Conservation (phyloP, 2,329 filamentous ascomycete species). For the Sarocladium oryzae region DNA sequence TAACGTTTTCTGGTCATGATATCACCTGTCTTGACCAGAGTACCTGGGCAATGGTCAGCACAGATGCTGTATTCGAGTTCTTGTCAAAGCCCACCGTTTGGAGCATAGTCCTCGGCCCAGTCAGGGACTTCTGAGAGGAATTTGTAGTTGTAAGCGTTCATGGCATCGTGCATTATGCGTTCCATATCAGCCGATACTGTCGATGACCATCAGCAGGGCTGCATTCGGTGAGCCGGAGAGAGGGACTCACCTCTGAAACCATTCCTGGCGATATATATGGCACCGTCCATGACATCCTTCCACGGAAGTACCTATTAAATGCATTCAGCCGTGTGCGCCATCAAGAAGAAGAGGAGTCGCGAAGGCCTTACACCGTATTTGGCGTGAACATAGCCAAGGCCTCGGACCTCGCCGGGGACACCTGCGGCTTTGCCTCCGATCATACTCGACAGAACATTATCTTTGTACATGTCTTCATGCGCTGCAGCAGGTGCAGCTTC, state of each 20-base stretch:
- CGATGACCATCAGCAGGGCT: not conserved
- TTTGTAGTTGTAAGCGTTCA: conserved; percentile 28
- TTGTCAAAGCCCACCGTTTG: conserved; percentile 47
- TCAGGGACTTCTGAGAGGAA: conserved; percentile 70
- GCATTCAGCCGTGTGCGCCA: not conserved
- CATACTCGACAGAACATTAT: conserved; percentile 60
- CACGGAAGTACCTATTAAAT: conserved; percentile 49
- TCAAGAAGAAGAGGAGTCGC: not conserved
- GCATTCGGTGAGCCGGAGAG: not conserved
- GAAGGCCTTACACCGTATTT: conserved; percentile 54
- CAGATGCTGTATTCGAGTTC: no score
- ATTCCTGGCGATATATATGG: conserved; percentile 64
- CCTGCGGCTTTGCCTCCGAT: conserved; percentile 65
- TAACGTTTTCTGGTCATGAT: conserved; percentile 76
- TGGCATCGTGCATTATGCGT: conserved; percentile 58
- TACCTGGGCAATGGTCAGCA: conserved; percentile 34
- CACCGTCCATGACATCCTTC: conserved; percentile 65
- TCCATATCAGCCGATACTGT: conserved; percentile 66
- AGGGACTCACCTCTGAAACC: conserved; percentile 51
- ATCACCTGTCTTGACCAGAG: conserved; percentile 63
- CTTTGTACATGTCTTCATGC: conserved; percentile 76
- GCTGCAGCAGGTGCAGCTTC: conserved; percentile 82
- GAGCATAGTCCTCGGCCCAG: conserved; percentile 86
- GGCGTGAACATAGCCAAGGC: conserved; percentile 70
- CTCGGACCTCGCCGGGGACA: conserved; percentile 69